Evolutionary conservation across 1,284 basidiomycete genomes (phyloP).

Genomic region (Anthracocystis setariae): DNA sequence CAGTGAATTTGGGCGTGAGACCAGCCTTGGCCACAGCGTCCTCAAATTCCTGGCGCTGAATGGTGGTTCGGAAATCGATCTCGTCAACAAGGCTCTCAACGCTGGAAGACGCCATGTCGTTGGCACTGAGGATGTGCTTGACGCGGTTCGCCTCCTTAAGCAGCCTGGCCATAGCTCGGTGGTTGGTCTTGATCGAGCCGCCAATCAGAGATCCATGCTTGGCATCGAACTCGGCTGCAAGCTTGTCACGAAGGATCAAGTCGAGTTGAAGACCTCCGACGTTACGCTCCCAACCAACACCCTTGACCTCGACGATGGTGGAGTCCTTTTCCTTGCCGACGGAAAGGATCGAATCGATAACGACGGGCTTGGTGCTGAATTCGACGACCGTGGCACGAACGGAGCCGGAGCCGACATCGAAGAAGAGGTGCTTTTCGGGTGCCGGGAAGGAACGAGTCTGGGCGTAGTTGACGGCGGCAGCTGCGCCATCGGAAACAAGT

Average conservation of each 20-base stretch:
- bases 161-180: constrained; percentile 88
- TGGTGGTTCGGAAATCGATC: constrained; percentile 83
- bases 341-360: constrained; percentile 69
- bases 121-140: constrained; percentile 93
- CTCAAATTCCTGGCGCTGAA: constrained; percentile 84
- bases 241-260: constrained; percentile 81
- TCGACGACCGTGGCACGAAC: constrained; percentile 86
- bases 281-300: constrained; percentile 81
- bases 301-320: constrained; percentile 79
- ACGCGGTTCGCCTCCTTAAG: constrained; percentile 91
- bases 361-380: constrained; percentile 71
- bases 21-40: constrained; percentile 41
- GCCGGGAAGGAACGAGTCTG: constrained; percentile 85
- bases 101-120: constrained; percentile 78
- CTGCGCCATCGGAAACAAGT: constrained; percentile 88
- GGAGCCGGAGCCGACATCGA: constrained; percentile 89
- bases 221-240: constrained; percentile 80
- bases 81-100: constrained; percentile 91
- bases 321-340: constrained; percentile 72
- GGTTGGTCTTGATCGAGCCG: constrained; percentile 71
- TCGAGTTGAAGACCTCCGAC: constrained; percentile 87
- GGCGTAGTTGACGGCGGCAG: constrained; percentile 74
- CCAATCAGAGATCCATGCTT: constrained; percentile 69
- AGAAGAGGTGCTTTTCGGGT: constrained; percentile 86
- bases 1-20: constrained; percentile 46